Base-by-base conservation (phyloP, 495 filamentous ascomycete genomes). In the Aspergillus kassunensis region DNA sequence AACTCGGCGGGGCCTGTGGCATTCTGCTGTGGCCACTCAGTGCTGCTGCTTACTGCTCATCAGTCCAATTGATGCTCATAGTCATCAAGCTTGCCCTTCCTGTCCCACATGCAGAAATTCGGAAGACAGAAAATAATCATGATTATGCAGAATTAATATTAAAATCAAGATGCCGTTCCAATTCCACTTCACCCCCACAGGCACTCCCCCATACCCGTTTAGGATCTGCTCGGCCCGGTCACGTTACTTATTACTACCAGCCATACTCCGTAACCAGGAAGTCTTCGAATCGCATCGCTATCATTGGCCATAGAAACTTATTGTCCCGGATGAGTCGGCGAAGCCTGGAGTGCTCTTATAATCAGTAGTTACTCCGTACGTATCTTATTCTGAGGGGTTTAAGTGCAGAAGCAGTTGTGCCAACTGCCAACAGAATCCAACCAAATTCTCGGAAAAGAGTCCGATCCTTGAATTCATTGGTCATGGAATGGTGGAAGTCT, bases 151-250 rank as follows among this genome's bases (percentile, higher is more conserved):
- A 24, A 33, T 9, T 33, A 33, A 33, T 33, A 33, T 18, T 36
- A 16, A 42, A 24, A 23, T 31, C 39, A 52, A 27, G 43, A 45
- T 49, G 49, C 54, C 44, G 49, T 57, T 49, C 55, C 54, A 51
- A 36, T 23, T 35, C n/a, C n/a, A n/a, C n/a, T n/a, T n/a, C n/a
- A n/a, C 44, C 48, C 35, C 16, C 23, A 45, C 39, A 44, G 24
- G 12, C 35, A 23, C 47, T 24, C 24, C 29, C 45, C 47, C 48
- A 40, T 48, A 45, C 44, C 53, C 44, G 44, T 51, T 48, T 51
- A 9, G 37, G 39, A 42, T 34, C 36, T 31, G 35, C 35, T 66
- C 60, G 63, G 63, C 54, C 63, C 60, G 60, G 60, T 66, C 63
- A 66, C 63, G 63, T 63, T 63, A 61, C 58, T 50, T 21, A 16